Conservation (phyloP, 2,329 filamentous ascomycete genomes). For the Nemania sp. region DNA sequence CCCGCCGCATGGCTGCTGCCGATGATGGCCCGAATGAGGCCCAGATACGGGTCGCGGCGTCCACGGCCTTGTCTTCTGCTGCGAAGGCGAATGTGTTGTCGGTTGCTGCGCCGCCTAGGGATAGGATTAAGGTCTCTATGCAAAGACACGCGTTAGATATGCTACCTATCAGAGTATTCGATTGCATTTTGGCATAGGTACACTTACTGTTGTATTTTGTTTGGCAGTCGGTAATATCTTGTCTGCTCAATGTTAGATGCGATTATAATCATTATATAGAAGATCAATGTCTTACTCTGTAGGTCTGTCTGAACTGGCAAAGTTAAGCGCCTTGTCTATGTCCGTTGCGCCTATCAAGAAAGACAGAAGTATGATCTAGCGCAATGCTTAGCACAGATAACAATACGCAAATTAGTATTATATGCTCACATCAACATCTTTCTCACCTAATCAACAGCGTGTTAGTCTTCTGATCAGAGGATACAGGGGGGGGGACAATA, state of each 20-base stretch:
- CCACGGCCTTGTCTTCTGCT: constrained; percentile 51
- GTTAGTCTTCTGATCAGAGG: not conserved
- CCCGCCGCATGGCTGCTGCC: constrained; percentile 34
- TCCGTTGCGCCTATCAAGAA: constrained; percentile 63
- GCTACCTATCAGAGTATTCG: not conserved
- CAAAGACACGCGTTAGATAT: not conserved
- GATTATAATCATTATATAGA: not conserved
- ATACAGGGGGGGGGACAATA: no score
- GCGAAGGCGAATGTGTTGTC: constrained; percentile 66
- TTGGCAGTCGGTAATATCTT: constrained; percentile 64
- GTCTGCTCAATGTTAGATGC: constrained; percentile 34
- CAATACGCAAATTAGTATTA: no score
- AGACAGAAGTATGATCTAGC: constrained; percentile 63
- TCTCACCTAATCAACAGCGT: constrained; percentile 39
- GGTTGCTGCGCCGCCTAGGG: constrained; percentile 67
- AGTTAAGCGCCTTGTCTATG: constrained; percentile 55
- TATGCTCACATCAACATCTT: constrained; percentile 47
- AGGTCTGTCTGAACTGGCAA: constrained; percentile 64
- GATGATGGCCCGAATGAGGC: constrained; percentile 66
- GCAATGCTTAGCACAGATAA: no score
- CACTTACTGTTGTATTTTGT: constrained; percentile 49
- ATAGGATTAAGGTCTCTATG: constrained; percentile 69
- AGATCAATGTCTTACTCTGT: constrained; percentile 60
- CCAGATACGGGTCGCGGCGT: constrained; percentile 67
- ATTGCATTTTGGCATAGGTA: no score